Conservation (phyloP, 2,329 filamentous ascomycete genomes). For the Cadophora malorum region DNA sequence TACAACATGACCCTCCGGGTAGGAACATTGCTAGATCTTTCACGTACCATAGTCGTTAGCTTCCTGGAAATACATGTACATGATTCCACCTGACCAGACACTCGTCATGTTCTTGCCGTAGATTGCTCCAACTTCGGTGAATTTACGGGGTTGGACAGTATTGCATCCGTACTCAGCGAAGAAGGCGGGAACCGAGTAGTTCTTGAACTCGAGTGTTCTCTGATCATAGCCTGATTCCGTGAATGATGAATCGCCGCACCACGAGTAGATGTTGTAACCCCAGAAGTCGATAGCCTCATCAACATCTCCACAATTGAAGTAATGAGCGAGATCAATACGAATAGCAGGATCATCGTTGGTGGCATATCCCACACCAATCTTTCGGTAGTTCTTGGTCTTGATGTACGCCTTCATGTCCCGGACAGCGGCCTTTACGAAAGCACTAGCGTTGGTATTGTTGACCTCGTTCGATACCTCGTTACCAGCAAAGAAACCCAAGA, state of each 20-base stretch:
- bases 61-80: conserved; percentile 99
- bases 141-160: conserved; percentile 69
- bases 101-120: conserved; percentile 81
- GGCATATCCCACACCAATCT: conserved; percentile 91
- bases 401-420: conserved; percentile 97
- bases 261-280: conserved; percentile 99
- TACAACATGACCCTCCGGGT: background rate
- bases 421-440: conserved; percentile 96
- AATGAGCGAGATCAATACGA: conserved; percentile 81
- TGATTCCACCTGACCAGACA: conserved; percentile 94
- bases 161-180: conserved; percentile 99
- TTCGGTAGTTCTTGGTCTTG: conserved; percentile 75
- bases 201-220: conserved; percentile 83
- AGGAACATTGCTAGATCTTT: background rate
- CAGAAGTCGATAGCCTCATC: conserved; percentile 87
- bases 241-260: conserved; percentile 89
- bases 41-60: conserved; percentile 80
- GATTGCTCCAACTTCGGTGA: conserved; percentile 83
- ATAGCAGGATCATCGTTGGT: conserved; percentile 91
- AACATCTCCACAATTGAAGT: conserved; percentile 87
- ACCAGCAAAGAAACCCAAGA: conserved; percentile 96
- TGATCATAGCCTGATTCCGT: conserved; percentile 78
- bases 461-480: conserved; percentile 93
- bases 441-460: conserved; percentile 88
- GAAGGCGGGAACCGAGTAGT: conserved; percentile 94